A percentile compares a stretch with the other conserved stretches of the same genome.
These are phyloP conservation scores for Mycosphaerella arachidis DNA, from an alignment of 2,329 filamentous ascomycete species.

Conservation along the genomic window DNA sequence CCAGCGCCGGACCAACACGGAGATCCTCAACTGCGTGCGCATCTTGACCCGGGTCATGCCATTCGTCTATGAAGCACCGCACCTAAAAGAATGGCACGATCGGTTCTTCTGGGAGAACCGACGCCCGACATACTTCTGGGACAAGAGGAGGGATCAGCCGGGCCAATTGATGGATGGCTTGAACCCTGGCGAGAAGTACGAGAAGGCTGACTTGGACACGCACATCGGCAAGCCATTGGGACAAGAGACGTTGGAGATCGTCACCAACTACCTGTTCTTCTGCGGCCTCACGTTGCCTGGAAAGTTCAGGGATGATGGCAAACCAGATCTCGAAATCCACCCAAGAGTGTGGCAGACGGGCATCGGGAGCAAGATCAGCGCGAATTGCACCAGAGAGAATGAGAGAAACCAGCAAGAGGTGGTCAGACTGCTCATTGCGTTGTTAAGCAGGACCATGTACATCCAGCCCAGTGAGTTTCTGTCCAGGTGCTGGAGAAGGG, in stretches of 20 bases:
- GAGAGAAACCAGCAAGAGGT: conserved; percentile 93
- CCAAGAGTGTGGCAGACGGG: conserved; percentile 98
- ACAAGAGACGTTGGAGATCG: conserved; percentile 85
- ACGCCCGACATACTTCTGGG: conserved; percentile 26
- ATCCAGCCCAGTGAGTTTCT: conserved; percentile 62
- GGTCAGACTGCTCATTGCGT: conserved; percentile 74
- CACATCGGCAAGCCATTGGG: conserved; percentile 82
- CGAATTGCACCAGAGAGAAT: conserved; percentile 83
- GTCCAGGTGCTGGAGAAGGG: not conserved
- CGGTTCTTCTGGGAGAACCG: conserved; percentile 75
- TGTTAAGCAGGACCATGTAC: conserved; percentile 92
- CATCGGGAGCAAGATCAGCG: conserved; percentile 86
- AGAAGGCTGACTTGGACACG: conserved; percentile 41
- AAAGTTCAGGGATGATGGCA: conserved; percentile 23
- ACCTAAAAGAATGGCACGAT: conserved; percentile 79
- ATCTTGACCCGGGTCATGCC: conserved; percentile 85
- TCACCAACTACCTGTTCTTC: conserved; percentile 87
- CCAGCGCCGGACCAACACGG: conserved; percentile 74
- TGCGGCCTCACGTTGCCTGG: conserved; percentile 77
- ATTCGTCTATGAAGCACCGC: conserved; percentile 85
- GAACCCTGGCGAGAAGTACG: conserved; percentile 47
- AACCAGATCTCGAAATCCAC: conserved; percentile 55
- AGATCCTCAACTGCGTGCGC: conserved; percentile 92
- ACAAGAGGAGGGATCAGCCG: conserved; percentile 22
- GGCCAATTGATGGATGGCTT: conserved; percentile 34